These are phyloP conservation scores for Nadsonia starkeyi-henricii DNA, from an alignment of 1,139 yeast species.

Conservation along the genomic window DNA sequence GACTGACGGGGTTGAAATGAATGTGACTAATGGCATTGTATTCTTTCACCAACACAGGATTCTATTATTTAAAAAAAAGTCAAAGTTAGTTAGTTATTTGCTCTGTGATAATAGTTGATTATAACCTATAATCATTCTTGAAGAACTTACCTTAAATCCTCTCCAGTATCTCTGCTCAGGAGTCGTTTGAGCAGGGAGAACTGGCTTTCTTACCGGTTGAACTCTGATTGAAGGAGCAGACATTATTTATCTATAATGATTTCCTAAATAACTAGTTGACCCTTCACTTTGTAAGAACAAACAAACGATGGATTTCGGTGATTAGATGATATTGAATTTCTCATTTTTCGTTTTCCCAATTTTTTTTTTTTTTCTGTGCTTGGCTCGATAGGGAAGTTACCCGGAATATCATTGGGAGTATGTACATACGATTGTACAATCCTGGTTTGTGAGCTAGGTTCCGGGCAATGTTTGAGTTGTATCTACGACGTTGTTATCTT, in stretches of 20 bases:
- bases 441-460: not conserved
- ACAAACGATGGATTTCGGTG: not conserved
- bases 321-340: not conserved
- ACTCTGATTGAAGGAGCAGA: constrained; percentile 65
- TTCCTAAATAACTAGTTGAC: not conserved
- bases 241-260: constrained; percentile 31
- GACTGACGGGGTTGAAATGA: constrained; percentile 71
- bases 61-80: constrained; percentile 17
- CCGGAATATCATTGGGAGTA: not conserved
- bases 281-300: not conserved
- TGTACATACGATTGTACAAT: not conserved
- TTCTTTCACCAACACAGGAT: constrained; percentile 84
- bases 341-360: not conserved
- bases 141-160: constrained; percentile 33
- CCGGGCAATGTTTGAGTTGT: no score
- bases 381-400: not conserved
- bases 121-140: not conserved
- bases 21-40: constrained; percentile 84
- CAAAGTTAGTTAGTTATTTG: no score
- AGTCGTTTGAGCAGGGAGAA: constrained; percentile 70
- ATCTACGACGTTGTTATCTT: no score
- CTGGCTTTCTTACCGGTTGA: constrained; percentile 56
- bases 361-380: not conserved
- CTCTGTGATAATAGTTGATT: no score
- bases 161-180: constrained; percentile 96